These are phyloP conservation scores for Kodamaea suecica DNA, from an alignment of 1,139 yeast species.

Conservation along the genomic window DNA sequence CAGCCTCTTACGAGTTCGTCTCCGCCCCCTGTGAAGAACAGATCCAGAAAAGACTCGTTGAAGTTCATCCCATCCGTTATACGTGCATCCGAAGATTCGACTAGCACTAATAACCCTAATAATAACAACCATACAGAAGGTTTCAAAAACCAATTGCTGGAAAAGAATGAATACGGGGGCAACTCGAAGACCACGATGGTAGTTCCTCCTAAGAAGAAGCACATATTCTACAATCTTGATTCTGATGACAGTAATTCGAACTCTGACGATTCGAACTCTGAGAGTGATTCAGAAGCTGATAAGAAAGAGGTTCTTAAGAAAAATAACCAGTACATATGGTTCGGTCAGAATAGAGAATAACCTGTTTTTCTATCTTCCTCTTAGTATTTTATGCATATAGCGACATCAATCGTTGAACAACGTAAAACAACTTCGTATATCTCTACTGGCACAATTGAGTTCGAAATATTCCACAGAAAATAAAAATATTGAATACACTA, in stretches of 20 bases:
- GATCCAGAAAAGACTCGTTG: conserved; percentile 29
- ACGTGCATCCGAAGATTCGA: conserved; percentile 9
- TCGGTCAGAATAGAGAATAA: conserved; percentile 31
- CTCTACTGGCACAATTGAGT: too few relatives aligned
- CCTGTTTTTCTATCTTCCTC: background rate
- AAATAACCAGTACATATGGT: conserved; percentile 31
- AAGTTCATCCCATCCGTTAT: conserved; percentile 31
- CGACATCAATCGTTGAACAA: too few relatives aligned
- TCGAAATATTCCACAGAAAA: too few relatives aligned
- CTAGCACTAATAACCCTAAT: conserved; percentile 8
- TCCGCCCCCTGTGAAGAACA: conserved; percentile 13
- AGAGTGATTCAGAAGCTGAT: conserved; percentile 11
- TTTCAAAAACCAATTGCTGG: too few relatives aligned
- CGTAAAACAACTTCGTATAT: too few relatives aligned
- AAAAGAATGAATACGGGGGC: conserved; percentile 5
- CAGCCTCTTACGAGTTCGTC: conserved; percentile 5
- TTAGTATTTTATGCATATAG: background rate
- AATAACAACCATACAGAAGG: too few relatives aligned
- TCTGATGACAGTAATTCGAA: conserved; percentile 21
- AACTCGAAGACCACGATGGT: too few relatives aligned
- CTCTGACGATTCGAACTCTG: conserved; percentile 19
- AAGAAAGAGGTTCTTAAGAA: conserved; percentile 8
- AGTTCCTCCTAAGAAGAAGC: conserved; percentile 16
- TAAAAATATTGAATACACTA: too few relatives aligned
- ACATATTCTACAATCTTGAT: conserved; percentile 37